These are phyloP conservation scores for Lignosus rhinocerotis DNA, from an alignment of 1,284 basidiomycete species.

Conservation along the genomic window DNA sequence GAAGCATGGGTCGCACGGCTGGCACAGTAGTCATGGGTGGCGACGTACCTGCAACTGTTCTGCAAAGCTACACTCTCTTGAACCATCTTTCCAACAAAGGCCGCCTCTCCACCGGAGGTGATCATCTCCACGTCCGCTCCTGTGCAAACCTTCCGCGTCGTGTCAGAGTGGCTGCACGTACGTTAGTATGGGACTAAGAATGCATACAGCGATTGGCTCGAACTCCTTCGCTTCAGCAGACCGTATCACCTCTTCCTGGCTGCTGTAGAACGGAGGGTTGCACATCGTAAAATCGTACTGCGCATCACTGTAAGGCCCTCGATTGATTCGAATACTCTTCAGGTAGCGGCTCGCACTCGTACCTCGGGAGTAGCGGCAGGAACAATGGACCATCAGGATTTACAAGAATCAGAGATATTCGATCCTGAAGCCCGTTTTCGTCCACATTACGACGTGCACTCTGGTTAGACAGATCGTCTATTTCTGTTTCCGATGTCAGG, in stretches of 20 bases:
- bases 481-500: conserved; percentile 46
- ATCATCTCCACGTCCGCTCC: conserved; percentile 87
- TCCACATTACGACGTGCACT: conserved; percentile 58
- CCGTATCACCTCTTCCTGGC: conserved; percentile 62
- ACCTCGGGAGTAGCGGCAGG: conserved; percentile 7
- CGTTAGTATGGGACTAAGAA: too few relatives aligned
- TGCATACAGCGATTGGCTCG: conserved; percentile 63
- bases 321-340: not conserved
- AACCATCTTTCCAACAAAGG: conserved; percentile 80
- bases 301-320: conserved; percentile 13
- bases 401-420: conserved; percentile 50
- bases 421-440: conserved; percentile 50
- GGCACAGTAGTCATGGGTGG: not conserved
- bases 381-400: conserved; percentile 42
- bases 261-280: conserved; percentile 93
- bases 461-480: conserved; percentile 61
- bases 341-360: not conserved
- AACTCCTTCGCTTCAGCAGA: conserved; percentile 64
- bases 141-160: conserved; percentile 67
- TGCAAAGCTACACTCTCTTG: conserved; percentile 60
- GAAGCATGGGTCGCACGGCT: not conserved
- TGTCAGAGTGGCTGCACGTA: not conserved
- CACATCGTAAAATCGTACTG: conserved; percentile 83
- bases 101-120: conserved; percentile 80
- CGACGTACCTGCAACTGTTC: conserved; percentile 51